Percentiles rank a stretch among this genome's conserved stretches.
These are phyloP conservation scores for Malus orientalis DNA, from an alignment of 306 rosid genomes.

Conservation along the genomic window DNA sequence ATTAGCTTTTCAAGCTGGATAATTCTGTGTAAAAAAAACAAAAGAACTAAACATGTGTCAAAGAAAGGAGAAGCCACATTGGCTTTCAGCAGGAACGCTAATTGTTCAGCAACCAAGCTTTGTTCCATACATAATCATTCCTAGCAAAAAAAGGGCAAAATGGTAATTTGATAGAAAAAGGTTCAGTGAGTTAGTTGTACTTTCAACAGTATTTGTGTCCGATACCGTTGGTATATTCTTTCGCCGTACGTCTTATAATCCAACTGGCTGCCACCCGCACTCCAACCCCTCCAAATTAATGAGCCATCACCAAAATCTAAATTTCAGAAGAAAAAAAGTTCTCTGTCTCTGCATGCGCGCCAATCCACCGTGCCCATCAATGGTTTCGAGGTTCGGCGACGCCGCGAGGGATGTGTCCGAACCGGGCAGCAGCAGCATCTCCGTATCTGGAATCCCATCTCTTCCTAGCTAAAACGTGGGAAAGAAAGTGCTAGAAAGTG, in stretches of 20 bases:
- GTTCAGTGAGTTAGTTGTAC: constrained; percentile 12
- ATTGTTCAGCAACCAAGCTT: too few species aligned
- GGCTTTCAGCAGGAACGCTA: too few species aligned
- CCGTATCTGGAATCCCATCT: constrained; percentile 27
- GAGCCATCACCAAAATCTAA: not conserved
- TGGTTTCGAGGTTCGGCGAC: constrained; percentile 38
- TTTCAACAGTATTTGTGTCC: constrained; percentile 16
- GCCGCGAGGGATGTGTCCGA: constrained; percentile 28
- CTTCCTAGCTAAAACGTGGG: not conserved
- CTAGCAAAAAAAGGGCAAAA: not conserved
- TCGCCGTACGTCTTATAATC: not conserved
- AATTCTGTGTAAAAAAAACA: too few species aligned
- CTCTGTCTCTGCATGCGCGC: not conserved
- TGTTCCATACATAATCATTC: too few species aligned
- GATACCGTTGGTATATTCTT: constrained; percentile 59
- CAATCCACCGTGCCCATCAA: constrained; percentile 11
- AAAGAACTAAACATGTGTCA: too few species aligned
- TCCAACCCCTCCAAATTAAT: not conserved
- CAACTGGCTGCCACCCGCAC: constrained; percentile 20
- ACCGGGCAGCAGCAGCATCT: constrained; percentile 26
- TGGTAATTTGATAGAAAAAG: constrained; percentile 9
- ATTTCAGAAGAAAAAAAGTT: not conserved
- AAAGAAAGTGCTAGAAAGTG: constrained; percentile 9
- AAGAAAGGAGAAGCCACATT: too few species aligned
- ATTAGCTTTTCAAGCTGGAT: too few species aligned